Evolutionary conservation across 352 stramenopile species (phyloP).

Genomic region (Hyphochytrium catenoides): DNA sequence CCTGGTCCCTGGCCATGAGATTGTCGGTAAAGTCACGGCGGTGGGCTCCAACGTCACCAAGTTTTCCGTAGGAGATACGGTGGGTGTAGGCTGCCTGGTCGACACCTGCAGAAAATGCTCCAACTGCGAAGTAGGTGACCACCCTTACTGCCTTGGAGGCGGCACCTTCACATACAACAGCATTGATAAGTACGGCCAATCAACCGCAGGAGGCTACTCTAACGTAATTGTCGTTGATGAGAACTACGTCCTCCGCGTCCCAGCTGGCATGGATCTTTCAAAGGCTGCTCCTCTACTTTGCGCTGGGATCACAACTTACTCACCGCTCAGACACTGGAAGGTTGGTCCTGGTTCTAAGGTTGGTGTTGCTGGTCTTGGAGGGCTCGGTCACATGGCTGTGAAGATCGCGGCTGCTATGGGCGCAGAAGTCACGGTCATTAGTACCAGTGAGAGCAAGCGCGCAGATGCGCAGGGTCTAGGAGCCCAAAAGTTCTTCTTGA

Average conservation of each 20-base stretch:
- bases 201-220: constrained; percentile 34
- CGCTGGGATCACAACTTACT: constrained; percentile 55
- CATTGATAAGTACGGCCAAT: constrained; percentile 10
- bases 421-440: constrained; percentile 37
- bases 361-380: constrained; percentile 48
- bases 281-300: constrained; percentile 41
- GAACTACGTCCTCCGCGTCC: constrained; percentile 40
- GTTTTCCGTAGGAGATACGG: constrained; percentile 35
- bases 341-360: constrained; percentile 22
- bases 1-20: constrained; percentile 28
- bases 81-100: constrained; percentile 46
- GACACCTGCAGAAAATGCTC: constrained; percentile 36
- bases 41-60: constrained; percentile 19
- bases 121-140: constrained; percentile 20
- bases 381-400: constrained; percentile 50
- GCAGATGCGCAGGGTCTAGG: constrained; percentile 26
- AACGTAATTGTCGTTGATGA: constrained; percentile 31
- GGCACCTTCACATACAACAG: constrained; percentile 24
- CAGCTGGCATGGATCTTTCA: constrained; percentile 25
- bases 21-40: constrained; percentile 18
- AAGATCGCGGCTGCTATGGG: constrained; percentile 54
- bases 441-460: constrained; percentile 30
- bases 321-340: constrained; percentile 32
- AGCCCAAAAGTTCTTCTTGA: constrained; percentile 33
- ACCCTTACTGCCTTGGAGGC: constrained; percentile 26